Percentiles rank a stretch among this genome's conserved stretches.
Evolutionary conservation across 1,284 basidiomycete genomes (phyloP).

Genomic region (Moesziomyces sp.): DNA sequence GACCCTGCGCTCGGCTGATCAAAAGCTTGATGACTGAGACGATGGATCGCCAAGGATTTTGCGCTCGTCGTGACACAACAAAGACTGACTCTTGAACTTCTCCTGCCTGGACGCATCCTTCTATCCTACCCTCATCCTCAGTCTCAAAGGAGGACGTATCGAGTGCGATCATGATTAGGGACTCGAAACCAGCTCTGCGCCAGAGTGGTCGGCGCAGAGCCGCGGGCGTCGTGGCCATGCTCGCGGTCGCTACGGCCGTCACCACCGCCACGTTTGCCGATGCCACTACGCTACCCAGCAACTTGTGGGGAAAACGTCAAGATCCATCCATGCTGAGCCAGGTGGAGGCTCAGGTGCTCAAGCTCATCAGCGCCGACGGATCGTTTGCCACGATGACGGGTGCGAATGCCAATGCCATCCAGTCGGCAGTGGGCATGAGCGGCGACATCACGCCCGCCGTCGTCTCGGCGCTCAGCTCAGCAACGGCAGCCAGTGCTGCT

Average conservation of each 20-base stretch:
- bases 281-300: slow-evolving; percentile 5
- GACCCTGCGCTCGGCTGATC: background rate
- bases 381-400: slow-evolving; percentile 32
- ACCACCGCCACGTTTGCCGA: slow-evolving; percentile 3
- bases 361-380: slow-evolving; percentile 35
- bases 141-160: background rate
- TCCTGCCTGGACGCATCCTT: background rate
- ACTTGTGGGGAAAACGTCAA: slow-evolving; percentile 32
- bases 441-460: slow-evolving; percentile 14
- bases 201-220: background rate
- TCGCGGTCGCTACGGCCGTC: slow-evolving; percentile 15
- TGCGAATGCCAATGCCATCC: slow-evolving; percentile 18
- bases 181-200: background rate
- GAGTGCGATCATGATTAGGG: background rate
- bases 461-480: background rate
- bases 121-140: background rate
- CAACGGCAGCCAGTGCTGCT: background rate
- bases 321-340: slow-evolving; percentile 1
- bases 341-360: slow-evolving; percentile 18
- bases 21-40: background rate
- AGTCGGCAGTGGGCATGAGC: slow-evolving; percentile 32
- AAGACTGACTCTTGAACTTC: background rate
- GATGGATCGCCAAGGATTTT: background rate
- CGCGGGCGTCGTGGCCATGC: slow-evolving; percentile 9
- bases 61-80: background rate